These are phyloP conservation scores for Xylaria sp. DNA, from an alignment of 2,329 filamentous ascomycete species.

Conservation along the genomic window DNA sequence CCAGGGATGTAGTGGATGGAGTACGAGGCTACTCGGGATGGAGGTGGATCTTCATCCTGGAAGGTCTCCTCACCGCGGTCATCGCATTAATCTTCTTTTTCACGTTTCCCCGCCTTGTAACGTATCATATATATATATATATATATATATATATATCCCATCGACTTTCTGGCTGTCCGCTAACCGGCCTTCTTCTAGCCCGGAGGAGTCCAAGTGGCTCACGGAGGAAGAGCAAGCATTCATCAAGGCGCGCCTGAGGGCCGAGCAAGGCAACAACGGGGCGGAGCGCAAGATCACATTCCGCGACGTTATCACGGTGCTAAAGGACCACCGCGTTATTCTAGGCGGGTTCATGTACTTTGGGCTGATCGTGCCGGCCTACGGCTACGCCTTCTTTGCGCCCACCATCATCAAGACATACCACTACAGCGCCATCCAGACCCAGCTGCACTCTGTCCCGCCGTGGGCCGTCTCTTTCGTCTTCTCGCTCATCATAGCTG, in stretches of 20 bases:
- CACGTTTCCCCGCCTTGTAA: slow-evolving; percentile 70
- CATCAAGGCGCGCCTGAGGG: slow-evolving; percentile 68
- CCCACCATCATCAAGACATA: slow-evolving; percentile 74
- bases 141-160: too few relatives aligned
- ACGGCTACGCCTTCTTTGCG: slow-evolving; percentile 79
- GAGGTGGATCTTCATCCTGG: slow-evolving; percentile 85
- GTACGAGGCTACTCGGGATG: slow-evolving; percentile 72
- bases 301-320: slow-evolving; percentile 64
- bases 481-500: slow-evolving; percentile 78
- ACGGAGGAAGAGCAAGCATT: slow-evolving; percentile 70
- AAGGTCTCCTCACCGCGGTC: slow-evolving; percentile 59
- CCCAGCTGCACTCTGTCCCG: slow-evolving; percentile 63
- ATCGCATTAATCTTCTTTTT: slow-evolving; percentile 66
- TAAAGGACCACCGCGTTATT: slow-evolving; percentile 77
- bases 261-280: slow-evolving; percentile 71
- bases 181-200: slow-evolving; percentile 41
- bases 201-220: slow-evolving; percentile 76
- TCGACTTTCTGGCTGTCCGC: too few relatives aligned
- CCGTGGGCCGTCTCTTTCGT: slow-evolving; percentile 73
- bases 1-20: slow-evolving; percentile 61
- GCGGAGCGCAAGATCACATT: slow-evolving; percentile 65
- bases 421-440: slow-evolving; percentile 63
- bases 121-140: slow-evolving; percentile 26
- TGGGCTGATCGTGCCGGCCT: slow-evolving; percentile 77
- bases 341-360: slow-evolving; percentile 83